Evolutionary conservation across 2,329 filamentous ascomycete genomes (phyloP), one percentile per base, ranked within the genome.

Genomic region (Blumeria graminis): DNA sequence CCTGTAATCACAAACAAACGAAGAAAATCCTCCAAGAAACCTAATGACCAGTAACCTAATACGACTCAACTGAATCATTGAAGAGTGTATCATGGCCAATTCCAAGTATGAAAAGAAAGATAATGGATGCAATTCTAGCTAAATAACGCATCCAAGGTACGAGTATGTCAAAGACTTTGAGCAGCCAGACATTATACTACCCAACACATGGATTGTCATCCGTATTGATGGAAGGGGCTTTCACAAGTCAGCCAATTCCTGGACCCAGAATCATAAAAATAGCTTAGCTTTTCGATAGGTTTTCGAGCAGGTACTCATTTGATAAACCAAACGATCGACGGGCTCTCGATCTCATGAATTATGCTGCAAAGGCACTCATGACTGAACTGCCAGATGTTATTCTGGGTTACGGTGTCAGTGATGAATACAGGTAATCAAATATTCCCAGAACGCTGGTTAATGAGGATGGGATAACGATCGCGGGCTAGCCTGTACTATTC

Each of bases 101-200:
- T 28, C 22, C 22, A 28, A 28, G 22, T 28, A 28, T 28, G 22
- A 28, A 28, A 28, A 28, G 1, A 28, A 28, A 1, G 22, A 28
- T 28, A 28, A 28, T 28, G 22, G 22, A 28, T 28, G 22, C 22
- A 28, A 28, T 28, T 28, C 22, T 28, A 28, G 22, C 22, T 28
- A 28, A 28, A 28, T 28, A 46, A 43, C 14, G 10, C 6, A 18
- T 22, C 10, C 18, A 36, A 94, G 86, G 69, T 96, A 88, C 67
- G 89, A 94, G 71, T 98, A 98, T 69, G 90, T 96, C 60, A 86
- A 86, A 67, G 70, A 73, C 52, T 96, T 96, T 65, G 92, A 98
- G 74, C 84, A 84, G 65, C 72, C 81, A 6, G 88, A 95, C 66
- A 70, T 71, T 51, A 72, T 98, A 43, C 75, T 96, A 22, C 86